Base-by-base conservation (phyloP, 331 rosid species). In the Dryas integrifolia region DNA sequence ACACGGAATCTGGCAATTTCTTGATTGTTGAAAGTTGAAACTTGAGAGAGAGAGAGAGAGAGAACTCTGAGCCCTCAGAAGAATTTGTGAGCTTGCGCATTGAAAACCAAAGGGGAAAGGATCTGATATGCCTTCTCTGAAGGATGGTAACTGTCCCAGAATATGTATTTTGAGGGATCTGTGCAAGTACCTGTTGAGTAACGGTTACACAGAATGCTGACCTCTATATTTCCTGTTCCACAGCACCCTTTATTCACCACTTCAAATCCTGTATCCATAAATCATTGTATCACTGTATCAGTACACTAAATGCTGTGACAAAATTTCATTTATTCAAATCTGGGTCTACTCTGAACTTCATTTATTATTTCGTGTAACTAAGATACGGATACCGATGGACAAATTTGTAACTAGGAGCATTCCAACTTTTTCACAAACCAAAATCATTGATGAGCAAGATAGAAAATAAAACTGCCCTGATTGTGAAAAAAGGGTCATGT, bases 91-190 rank as follows among this genome's bases (percentile, higher is more conserved):
- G 82, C 45, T 58, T 67, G 70, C 4, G 74, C 4, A 41, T 78
- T 72, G 5, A 83, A 0, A 12, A 59, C 74, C 13, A 55, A 24
- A 53, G 67, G 24, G 56, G 69, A 43, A 43, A 91, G 76, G 49
- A 80, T 45, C 45, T 57, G 26, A 45, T 78, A 85, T 12, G 83
- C 84, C 26, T 70, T 68, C 72, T 84, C 80, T 0, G 92, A 75
- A 5, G 92, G 96, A 72, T 91, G 96, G 77, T 80, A 84, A 72
- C 92, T 82, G 77, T 89, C 97, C 92, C 92, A 91, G 35, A 88
- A 91, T 57, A 91, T 12, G 64, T 91, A 87, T 6, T 77, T 79
- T 13, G 86, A 61, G 26, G 80, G 50, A 38, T 89, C 76, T 0
- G 68, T 16, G 66, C 97, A 91, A 9, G 85, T 63, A 2, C 61